phyloP scores from a whole-genome alignment of 179 eudicot species.

The Amaranthus tricolor region DNA sequence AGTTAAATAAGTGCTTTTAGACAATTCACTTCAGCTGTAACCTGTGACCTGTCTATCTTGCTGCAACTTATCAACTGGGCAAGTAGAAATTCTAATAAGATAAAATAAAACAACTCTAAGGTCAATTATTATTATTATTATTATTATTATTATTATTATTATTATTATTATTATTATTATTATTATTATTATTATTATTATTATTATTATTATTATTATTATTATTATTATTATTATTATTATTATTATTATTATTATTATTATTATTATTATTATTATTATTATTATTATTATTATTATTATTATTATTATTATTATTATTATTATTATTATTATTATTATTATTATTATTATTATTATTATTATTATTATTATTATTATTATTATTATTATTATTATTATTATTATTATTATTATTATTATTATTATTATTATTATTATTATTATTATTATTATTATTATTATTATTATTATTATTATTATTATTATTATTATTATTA shows the following conservation, averaged over 20 bases:
- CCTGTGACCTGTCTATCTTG: neutral
- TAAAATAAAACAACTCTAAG: neutral
- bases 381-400: neutral
- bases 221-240: neutral
- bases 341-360: neutral
- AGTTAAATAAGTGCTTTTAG: slow-evolving; percentile 26
- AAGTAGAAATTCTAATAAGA: neutral
- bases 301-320: neutral
- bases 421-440: neutral
- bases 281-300: neutral
- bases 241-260: neutral
- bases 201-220: neutral
- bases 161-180: neutral
- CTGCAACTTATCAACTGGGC: neutral
- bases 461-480: neutral
- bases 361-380: neutral
- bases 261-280: neutral
- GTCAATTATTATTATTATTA: neutral
- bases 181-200: neutral
- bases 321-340: neutral
- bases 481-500: neutral
- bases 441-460: neutral
- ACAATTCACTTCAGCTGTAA: neutral
- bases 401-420: neutral
- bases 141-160: neutral